Evolutionary conservation across 139 green algal genomes (phyloP), one percentile per base, ranked within the genome.

Genomic region (Chlamydomonas sp.): DNA sequence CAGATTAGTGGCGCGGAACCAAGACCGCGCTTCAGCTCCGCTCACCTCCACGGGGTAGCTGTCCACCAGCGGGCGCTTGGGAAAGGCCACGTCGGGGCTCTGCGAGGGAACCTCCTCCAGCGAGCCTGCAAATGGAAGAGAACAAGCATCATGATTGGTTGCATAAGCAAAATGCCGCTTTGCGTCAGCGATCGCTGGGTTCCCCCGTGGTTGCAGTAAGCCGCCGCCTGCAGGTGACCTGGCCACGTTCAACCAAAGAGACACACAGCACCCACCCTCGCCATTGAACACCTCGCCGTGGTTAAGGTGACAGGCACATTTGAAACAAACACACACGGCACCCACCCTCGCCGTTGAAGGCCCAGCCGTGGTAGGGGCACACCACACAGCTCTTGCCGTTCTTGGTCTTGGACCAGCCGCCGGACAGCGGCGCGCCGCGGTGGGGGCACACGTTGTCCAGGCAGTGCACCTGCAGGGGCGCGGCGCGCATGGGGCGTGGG

Each of bases 371-470:
- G 86, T 95, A 96, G 59, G 93, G 93, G 90, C 93, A 96, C 72
- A 96, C 94, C 49, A 98, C 90, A 87, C 96, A 98, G 64, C 90
- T 90, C 60, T 95, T 88, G 73, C 89, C 77, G 62, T 79, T 72
- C 85, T 88, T 94, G 73, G 82, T 67, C 72, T 91, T 90, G 58
- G 80, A 59, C 90, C 91, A 93, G 66, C 94, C 93, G 68, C 91
- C 20, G 74, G 59, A 79, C 62, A 91, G 81, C 16, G 93, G 93
- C 0, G 93, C 95, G 67, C 94, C 93, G 5, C 96, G 90, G 93
- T 98, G 96, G 0, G 96, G 95, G 91, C 96, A 98, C 20, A 93
- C 83, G 78, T 98, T 94, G 87, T 95, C 90, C 62, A 97, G 80
- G 91, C 91, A 95, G 63, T 91, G 89, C 63, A 96, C 92, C 20